Percentiles rank a stretch among this genome's conserved stretches.
Conservation (phyloP, 495 filamentous ascomycete genomes). For the Tuber melanosporum region DNA sequence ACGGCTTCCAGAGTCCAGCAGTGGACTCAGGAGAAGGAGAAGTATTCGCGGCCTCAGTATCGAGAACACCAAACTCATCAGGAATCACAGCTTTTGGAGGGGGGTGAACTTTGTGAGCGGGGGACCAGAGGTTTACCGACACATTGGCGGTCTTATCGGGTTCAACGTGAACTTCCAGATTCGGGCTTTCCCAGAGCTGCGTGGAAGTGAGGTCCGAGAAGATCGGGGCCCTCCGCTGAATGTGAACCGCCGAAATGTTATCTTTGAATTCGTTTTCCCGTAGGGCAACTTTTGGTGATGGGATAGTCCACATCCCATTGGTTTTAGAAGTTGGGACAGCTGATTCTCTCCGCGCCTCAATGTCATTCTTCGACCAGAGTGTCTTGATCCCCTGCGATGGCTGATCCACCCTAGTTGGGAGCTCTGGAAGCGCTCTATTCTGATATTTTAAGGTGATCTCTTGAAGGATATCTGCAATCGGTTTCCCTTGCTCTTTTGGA, state of each 20-base stretch:
- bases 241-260: slow-evolving; percentile 8
- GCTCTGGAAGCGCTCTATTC: slow-evolving; percentile 21
- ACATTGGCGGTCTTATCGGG: neutral
- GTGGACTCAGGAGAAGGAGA: neutral
- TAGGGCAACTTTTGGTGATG: neutral
- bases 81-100: neutral
- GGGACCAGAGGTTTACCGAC: neutral
- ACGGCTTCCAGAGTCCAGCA: neutral
- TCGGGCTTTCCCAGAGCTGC: slow-evolving; percentile 7
- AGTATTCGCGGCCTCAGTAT: neutral
- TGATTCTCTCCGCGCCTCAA: neutral
- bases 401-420: slow-evolving; percentile 11
- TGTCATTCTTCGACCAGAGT: slow-evolving; percentile 14
- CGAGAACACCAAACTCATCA: neutral
- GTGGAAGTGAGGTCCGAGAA: slow-evolving; percentile 11
- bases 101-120: neutral
- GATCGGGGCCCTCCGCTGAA: slow-evolving; percentile 4
- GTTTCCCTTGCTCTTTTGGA: neutral
- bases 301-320: neutral
- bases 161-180: neutral
- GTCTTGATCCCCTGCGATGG: neutral
- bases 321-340: neutral
- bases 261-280: slow-evolving; percentile 6
- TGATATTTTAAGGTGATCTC: slow-evolving; percentile 17
- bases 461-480: slow-evolving; percentile 14